Conservation (phyloP, 2,329 filamentous ascomycete species). For the Onygenales sp. region DNA sequence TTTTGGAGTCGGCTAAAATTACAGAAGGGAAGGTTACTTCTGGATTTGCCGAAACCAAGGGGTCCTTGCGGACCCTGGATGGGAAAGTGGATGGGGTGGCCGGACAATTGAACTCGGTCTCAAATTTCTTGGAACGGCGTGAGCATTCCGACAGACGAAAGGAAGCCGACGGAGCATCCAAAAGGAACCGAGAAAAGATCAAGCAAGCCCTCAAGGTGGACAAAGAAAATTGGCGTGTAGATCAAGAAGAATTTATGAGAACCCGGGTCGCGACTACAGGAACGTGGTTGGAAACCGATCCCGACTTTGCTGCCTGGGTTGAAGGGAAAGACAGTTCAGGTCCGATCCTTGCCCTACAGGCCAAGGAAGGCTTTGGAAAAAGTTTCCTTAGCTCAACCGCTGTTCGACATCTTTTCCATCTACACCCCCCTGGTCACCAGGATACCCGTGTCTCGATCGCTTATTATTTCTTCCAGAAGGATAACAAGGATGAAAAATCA, state of each 20-base stretch:
- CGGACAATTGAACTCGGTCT: constrained; percentile 7
- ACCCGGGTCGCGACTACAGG: constrained; percentile 8
- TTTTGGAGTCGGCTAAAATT: constrained; percentile 17
- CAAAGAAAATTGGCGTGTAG: constrained; percentile 9
- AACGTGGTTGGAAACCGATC: constrained; percentile 9
- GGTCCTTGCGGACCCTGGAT: constrained; percentile 6
- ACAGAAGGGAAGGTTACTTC: constrained; percentile 13
- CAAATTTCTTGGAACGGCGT: constrained; percentile 5
- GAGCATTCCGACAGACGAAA: constrained; percentile 5
- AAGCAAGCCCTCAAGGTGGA: constrained; percentile 11
- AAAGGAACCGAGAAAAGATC: constrained; percentile 8
- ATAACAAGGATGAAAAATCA: constrained; percentile 10
- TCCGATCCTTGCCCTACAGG: constrained; percentile 10
- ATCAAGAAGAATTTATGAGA: constrained; percentile 11
- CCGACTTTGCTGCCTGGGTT: constrained; percentile 9
- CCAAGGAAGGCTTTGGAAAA: constrained; percentile 10
- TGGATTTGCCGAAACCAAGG: constrained; percentile 9
- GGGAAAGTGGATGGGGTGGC: constrained; percentile 8
- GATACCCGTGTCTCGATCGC: constrained; percentile 8
- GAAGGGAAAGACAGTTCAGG: neutral
- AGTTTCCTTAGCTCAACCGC: constrained; percentile 10
- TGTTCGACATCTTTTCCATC: constrained; percentile 7
- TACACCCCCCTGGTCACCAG: constrained; percentile 7
- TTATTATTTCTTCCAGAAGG: constrained; percentile 12
- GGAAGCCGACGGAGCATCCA: constrained; percentile 7